phyloP scores from a whole-genome alignment of 768 basidiomycete genomes.

The Suillus bovinus region DNA sequence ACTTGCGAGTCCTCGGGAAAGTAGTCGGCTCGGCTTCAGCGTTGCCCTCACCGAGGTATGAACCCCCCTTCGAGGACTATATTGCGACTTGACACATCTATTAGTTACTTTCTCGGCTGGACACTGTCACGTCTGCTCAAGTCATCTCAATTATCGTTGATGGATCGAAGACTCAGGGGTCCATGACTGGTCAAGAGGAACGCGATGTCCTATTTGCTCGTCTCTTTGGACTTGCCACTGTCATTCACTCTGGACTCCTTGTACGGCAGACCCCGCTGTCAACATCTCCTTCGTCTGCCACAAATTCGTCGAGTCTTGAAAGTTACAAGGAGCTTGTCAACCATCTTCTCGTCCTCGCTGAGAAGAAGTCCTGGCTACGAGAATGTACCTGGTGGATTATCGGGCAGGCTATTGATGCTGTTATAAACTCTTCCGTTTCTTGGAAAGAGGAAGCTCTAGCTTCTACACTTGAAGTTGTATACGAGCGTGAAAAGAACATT shows the following conservation, averaged over 20 bases:
- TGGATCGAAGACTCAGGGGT: slow-evolving; percentile 67
- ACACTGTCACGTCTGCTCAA: slow-evolving; percentile 76
- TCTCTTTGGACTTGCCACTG: slow-evolving; percentile 83
- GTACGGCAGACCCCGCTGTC: slow-evolving; percentile 59
- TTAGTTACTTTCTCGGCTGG: slow-evolving; percentile 77
- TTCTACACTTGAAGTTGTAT: slow-evolving; percentile 50
- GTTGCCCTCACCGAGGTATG: slow-evolving; percentile 93
- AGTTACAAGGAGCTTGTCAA: slow-evolving; percentile 60
- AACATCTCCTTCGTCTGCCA: slow-evolving; percentile 52
- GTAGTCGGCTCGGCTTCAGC: slow-evolving; percentile 91
- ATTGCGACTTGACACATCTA: slow-evolving; percentile 3
- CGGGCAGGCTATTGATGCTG: slow-evolving; percentile 58
- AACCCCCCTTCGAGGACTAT: slow-evolving; percentile 14
- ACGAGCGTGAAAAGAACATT: slow-evolving; percentile 27
- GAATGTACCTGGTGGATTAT: slow-evolving; percentile 92
- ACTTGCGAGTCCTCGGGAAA: slow-evolving; percentile 88
- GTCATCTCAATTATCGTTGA: slow-evolving; percentile 76
- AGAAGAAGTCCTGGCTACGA: slow-evolving; percentile 86
- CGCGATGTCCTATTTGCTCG: slow-evolving; percentile 91
- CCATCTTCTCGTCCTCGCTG: slow-evolving; percentile 67
- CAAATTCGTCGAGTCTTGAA: slow-evolving; percentile 54
- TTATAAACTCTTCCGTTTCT: slow-evolving; percentile 54
- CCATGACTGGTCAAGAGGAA: slow-evolving; percentile 89
- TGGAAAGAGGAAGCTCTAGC: slow-evolving; percentile 74
- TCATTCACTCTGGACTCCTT: slow-evolving; percentile 84